phyloP scores from a whole-genome alignment of 345 rosid species.

The Linum usitatissimum region DNA sequence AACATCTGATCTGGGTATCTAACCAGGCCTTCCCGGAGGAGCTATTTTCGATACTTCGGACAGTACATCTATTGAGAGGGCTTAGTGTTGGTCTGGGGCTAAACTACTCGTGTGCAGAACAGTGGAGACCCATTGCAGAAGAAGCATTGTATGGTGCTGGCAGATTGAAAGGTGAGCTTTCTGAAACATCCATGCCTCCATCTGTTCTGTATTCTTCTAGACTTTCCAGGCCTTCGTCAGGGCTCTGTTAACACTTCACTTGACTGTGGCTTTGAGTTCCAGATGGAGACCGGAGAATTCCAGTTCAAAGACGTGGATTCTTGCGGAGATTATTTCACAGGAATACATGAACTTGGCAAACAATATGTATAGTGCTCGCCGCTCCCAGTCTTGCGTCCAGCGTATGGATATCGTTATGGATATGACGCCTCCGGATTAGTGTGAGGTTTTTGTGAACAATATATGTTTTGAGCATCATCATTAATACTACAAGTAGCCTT shows the following conservation, averaged over 20 bases:
- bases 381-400: too few species aligned
- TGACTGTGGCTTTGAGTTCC: conserved; percentile 1
- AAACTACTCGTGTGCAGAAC: conserved; percentile 73
- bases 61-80: conserved; percentile 77
- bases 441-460: too few species aligned
- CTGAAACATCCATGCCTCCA: background rate
- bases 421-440: too few species aligned
- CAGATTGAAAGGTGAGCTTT: conserved; percentile 46
- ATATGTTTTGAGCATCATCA: too few species aligned
- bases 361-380: too few species aligned
- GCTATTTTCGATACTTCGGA: conserved; percentile 76
- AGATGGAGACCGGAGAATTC: conserved; percentile 25
- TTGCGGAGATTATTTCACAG: conserved; percentile 26
- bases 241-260: background rate
- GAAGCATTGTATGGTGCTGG: conserved; percentile 62
- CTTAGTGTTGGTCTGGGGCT: conserved; percentile 85
- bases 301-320: conserved; percentile 11
- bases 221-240: background rate
- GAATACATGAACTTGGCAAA: conserved; percentile 13
- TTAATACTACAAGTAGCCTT: too few species aligned
- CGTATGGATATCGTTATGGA: too few species aligned
- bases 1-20: background rate
- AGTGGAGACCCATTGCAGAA: conserved; percentile 84
- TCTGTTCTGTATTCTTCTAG: too few species aligned
- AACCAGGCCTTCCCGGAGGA: conserved; percentile 81